Percentiles rank a stretch among this genome's conserved stretches.
Evolutionary conservation across 2,329 filamentous ascomycete species (phyloP).

Genomic region (Fusarium musae): DNA sequence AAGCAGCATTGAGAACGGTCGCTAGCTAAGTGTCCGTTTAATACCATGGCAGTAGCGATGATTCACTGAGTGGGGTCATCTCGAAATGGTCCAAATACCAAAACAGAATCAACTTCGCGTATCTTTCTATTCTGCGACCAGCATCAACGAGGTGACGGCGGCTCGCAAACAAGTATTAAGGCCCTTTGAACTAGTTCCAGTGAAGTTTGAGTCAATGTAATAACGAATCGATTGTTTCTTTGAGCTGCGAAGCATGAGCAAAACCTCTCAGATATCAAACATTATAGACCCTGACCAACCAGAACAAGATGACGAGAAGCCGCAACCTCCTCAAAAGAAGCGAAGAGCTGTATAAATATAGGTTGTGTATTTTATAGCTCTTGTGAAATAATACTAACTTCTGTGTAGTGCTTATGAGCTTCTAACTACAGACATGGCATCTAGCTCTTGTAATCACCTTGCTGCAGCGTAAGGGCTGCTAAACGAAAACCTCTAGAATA

Average conservation of each 20-base stretch:
- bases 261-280: no score
- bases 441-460: not conserved
- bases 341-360: not conserved
- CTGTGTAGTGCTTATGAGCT: not conserved
- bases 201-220: not conserved
- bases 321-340: not conserved
- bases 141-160: not conserved
- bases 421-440: not conserved
- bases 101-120: not conserved
- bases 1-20: fast-evolving
- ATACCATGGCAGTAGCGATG: not conserved
- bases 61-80: no score
- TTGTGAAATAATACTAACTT: not conserved
- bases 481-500: fast-evolving
- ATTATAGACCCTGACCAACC: not conserved
- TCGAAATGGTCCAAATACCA: not conserved
- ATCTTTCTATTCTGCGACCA: not conserved
- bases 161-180: not conserved
- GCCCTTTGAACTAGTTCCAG: no score
- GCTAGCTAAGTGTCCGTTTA: not conserved
- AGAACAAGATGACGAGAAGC: not conserved
- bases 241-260: not conserved
- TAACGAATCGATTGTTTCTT: not conserved
- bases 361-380: not conserved
- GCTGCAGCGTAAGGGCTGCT: not conserved